phyloP scores from a whole-genome alignment of 2,329 filamentous ascomycete genomes.

The Juglanconis juglandina region DNA sequence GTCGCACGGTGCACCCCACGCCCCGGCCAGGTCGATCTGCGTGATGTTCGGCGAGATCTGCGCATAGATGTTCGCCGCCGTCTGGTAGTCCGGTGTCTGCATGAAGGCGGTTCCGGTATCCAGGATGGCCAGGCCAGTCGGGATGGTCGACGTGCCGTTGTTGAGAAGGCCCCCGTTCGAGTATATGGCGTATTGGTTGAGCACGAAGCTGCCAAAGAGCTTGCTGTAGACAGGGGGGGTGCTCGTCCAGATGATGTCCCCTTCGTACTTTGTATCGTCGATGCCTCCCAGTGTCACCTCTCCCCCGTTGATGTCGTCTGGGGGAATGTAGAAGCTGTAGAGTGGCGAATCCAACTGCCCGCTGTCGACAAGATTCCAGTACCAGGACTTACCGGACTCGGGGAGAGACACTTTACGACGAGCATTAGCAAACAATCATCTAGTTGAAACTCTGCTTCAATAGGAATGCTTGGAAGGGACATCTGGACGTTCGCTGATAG shows the following conservation, averaged over 20 bases:
- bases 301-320: conserved; percentile 20
- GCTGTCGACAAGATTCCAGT: conserved; percentile 27
- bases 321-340: conserved; percentile 28
- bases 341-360: conserved; percentile 25
- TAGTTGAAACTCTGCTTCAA: neutral
- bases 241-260: conserved; percentile 24
- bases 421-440: neutral
- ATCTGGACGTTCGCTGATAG: neutral
- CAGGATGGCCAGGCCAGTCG: conserved; percentile 24
- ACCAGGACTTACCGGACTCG: conserved; percentile 20
- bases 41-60: conserved; percentile 28
- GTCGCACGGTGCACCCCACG: conserved; percentile 33
- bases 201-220: conserved; percentile 22
- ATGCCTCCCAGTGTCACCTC: conserved; percentile 33
- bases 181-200: conserved; percentile 26
- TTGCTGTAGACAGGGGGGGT: conserved; percentile 22
- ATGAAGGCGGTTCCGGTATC: conserved; percentile 32
- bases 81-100: conserved; percentile 27
- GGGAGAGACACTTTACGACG: conserved; percentile 4
- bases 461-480: neutral
- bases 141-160: conserved; percentile 14
- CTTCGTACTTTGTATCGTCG: conserved; percentile 28
- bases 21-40: conserved; percentile 28
- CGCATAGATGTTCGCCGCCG: conserved; percentile 28
- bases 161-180: conserved; percentile 21